Conservation (phyloP, 768 basidiomycete genomes). For the Chalciporus piperatus region DNA sequence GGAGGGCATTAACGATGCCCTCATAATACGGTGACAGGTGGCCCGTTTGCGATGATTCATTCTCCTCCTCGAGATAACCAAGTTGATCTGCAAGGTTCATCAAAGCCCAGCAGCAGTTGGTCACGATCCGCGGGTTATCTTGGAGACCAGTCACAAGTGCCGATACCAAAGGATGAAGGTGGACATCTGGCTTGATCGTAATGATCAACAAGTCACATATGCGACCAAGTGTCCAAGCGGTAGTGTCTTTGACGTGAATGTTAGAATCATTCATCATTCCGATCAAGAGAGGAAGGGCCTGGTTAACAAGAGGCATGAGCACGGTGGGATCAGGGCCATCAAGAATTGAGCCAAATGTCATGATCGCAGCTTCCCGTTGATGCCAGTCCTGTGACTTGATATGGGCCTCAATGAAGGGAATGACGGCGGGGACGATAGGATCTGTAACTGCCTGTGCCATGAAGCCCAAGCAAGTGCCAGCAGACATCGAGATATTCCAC, state of each 20-base stretch:
- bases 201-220: constrained; percentile 88
- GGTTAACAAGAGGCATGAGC: constrained; percentile 86
- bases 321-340: constrained; percentile 91
- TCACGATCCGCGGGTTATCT: constrained; percentile 80
- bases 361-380: constrained; percentile 92
- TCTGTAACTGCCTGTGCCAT: constrained; percentile 91
- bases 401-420: constrained; percentile 97
- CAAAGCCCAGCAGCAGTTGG: constrained; percentile 94
- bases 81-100: constrained; percentile 95
- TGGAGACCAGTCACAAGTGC: constrained; percentile 80
- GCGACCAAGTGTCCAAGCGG: constrained; percentile 95
- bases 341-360: constrained; percentile 97
- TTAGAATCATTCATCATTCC: constrained; percentile 91
- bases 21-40: constrained; percentile 89
- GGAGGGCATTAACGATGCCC: constrained; percentile 77
- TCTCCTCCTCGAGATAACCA: constrained; percentile 63
- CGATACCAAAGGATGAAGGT: constrained; percentile 78
- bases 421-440: constrained; percentile 85
- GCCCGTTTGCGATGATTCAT: constrained; percentile 50
- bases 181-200: constrained; percentile 85
- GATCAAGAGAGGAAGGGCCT: constrained; percentile 91
- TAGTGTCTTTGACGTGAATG: constrained; percentile 90
- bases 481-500: constrained; percentile 98
- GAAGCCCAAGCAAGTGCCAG: constrained; percentile 84
- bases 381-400: constrained; percentile 95